Evolutionary conservation across 768 basidiomycete species (phyloP).

Genomic region (Ramaria sp.): DNA sequence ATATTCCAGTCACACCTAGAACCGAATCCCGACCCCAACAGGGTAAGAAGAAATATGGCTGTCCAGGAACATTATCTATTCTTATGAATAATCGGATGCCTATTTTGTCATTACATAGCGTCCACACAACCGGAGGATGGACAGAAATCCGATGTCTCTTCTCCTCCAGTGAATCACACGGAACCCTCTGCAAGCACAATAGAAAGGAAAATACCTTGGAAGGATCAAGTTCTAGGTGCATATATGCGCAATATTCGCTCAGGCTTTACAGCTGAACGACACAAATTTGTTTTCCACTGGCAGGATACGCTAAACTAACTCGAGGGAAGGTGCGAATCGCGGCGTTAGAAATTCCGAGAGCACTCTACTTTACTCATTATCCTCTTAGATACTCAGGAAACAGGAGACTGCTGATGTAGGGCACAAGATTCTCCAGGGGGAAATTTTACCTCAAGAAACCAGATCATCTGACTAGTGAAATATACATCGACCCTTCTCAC

Average conservation of each 20-base stretch:
- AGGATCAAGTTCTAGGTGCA: constrained; percentile 3
- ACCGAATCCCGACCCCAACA: background rate
- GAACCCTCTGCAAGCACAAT: background rate
- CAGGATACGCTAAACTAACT: constrained; percentile 5
- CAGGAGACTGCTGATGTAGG: constrained; percentile 1
- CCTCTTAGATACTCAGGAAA: background rate
- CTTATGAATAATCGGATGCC: background rate
- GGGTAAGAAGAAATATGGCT: background rate
- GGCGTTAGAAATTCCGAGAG: background rate
- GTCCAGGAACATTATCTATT: background rate
- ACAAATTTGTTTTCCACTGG: background rate
- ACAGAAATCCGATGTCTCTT: too few species aligned
- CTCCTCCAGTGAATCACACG: background rate
- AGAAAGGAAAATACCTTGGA: background rate
- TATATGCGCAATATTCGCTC: background rate
- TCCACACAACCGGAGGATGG: constrained; percentile 3
- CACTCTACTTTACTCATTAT: background rate
- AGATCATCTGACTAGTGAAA: background rate
- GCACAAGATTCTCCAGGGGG: background rate
- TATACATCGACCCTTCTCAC: background rate
- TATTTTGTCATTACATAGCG: background rate
- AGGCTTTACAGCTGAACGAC: background rate
- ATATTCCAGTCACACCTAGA: background rate
- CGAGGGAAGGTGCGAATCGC: constrained; percentile 6
- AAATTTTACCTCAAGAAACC: background rate